Evolutionary conservation across 257 asterid species (phyloP), one percentile per base, ranked within the genome.

Genomic region (Capsicum chinense): DNA sequence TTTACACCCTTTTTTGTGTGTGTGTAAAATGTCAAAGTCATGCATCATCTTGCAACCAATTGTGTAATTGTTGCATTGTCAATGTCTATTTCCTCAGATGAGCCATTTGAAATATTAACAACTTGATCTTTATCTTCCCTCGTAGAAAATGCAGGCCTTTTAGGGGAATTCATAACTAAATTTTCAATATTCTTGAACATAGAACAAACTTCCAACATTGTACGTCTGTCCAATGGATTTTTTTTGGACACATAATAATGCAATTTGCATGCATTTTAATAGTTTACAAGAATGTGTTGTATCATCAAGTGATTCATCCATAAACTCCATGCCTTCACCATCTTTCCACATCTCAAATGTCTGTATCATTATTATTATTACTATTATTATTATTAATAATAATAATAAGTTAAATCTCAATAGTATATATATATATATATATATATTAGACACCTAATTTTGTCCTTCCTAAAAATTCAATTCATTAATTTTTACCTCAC

Each of bases 201-300:
- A 1, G 86, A 87, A 5, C 86, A 89, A 78, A 86, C 74, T 70
- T 89, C 88, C 76, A 89, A 83, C 91, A 87, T 87, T 57, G 87
- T 69, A 21, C 89, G 91, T 58, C 91, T 74, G 62, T 89, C 87
- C 82, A 80, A 80, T 56, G 87, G 81, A 78, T 79, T 54, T 62
- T 87, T 85, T 85, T 85, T 89, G 89, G 21, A 89, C 87, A 35
- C 91, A 89, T 79, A 85, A 83, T 37, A 89, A 67, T 16, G 88
- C 88, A 64, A 87, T 86, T 67, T 87, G 87, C 85, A 87, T 63
- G 83, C 89, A 87, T 68, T 80, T 85, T 79, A 83, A 21, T 79
- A 87, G 60, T 81, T 87, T 87, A 69, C 86, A 80, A 4, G 89
- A 39, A 12, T 88, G 81, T 13, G 78, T 3, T 47, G 88, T 63